Conservation (phyloP, 139 green algal genomes). For the Coelastrella sp. region DNA sequence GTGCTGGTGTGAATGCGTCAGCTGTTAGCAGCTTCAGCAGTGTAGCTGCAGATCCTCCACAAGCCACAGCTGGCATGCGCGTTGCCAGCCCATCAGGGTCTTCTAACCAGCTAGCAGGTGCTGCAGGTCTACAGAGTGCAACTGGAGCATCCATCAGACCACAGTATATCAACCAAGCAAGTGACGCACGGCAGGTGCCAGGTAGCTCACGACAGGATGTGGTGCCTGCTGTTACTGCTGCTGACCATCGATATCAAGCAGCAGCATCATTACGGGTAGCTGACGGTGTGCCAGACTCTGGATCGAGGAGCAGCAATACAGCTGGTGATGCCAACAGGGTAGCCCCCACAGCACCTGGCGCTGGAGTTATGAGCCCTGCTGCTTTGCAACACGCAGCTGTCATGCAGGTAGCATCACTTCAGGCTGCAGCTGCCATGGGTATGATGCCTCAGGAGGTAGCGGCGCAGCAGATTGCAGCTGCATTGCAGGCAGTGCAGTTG, state of each 20-base stretch:
- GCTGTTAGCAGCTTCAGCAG: not conserved
- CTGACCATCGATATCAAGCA: not conserved
- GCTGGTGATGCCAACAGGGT: not conserved
- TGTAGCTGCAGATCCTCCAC: too few relatives aligned
- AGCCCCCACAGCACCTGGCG: not conserved
- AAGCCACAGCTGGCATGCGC: too few relatives aligned
- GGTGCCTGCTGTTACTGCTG: not conserved
- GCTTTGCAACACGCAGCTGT: not conserved
- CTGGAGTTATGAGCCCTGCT: not conserved
- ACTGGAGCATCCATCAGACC: not conserved
- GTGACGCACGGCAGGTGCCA: not conserved
- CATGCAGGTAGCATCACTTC: not conserved
- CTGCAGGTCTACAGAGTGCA: too few relatives aligned
- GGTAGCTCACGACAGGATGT: too few relatives aligned
- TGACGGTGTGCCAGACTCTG: not conserved
- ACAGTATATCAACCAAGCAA: not conserved
- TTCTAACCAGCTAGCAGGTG: too few relatives aligned
- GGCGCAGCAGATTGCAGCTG: not conserved
- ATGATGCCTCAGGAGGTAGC: not conserved
- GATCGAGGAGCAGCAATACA: not conserved
- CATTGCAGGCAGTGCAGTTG: not conserved
- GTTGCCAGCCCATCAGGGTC: too few relatives aligned
- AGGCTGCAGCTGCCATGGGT: not conserved
- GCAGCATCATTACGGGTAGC: not conserved
- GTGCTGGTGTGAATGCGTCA: not conserved